Conservation (phyloP, 306 rosid genomes). For the Cucurbita maxima region DNA sequence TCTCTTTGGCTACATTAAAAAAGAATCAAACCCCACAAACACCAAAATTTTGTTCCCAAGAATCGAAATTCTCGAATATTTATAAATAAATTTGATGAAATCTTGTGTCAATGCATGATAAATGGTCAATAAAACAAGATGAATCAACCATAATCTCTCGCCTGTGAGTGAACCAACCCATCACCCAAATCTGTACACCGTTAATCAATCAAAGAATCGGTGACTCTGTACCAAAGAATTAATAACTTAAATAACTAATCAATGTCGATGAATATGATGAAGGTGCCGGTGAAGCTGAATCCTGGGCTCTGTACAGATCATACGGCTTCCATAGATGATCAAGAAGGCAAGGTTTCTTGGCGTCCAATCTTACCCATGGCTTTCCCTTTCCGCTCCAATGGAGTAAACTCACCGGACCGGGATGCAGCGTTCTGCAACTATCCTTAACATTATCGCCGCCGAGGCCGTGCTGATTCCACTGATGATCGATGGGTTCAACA, state of each 20-base stretch:
- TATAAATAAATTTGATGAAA: neutral
- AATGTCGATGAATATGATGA: slow-evolving; percentile 1
- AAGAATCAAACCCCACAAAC: slow-evolving; percentile 6
- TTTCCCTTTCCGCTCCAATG: slow-evolving; percentile 99
- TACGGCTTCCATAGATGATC: slow-evolving; percentile 88
- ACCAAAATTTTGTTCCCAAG: neutral
- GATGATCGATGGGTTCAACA: slow-evolving; percentile 69
- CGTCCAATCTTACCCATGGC: slow-evolving; percentile 89
- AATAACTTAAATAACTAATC: slow-evolving; percentile 37
- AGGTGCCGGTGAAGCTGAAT: neutral
- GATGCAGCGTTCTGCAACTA: slow-evolving; percentile 67
- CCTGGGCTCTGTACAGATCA: slow-evolving; percentile 30
- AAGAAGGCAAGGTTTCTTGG: slow-evolving; percentile 48
- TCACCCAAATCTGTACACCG: slow-evolving; percentile 35
- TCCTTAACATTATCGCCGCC: slow-evolving; percentile 89
- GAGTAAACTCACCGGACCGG: slow-evolving; percentile 78
- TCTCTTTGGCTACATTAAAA: neutral
- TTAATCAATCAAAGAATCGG: slow-evolving; percentile 4
- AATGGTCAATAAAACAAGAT: neutral
- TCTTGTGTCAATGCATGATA: neutral
- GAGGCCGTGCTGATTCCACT: slow-evolving; percentile 93
- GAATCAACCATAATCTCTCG: neutral
- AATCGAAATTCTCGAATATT: neutral
- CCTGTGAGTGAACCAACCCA: neutral
- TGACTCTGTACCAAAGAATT: slow-evolving; percentile 32